phyloP scores from a whole-genome alignment of 2,329 filamentous ascomycete species.

The Tolypocladium tundrense region DNA sequence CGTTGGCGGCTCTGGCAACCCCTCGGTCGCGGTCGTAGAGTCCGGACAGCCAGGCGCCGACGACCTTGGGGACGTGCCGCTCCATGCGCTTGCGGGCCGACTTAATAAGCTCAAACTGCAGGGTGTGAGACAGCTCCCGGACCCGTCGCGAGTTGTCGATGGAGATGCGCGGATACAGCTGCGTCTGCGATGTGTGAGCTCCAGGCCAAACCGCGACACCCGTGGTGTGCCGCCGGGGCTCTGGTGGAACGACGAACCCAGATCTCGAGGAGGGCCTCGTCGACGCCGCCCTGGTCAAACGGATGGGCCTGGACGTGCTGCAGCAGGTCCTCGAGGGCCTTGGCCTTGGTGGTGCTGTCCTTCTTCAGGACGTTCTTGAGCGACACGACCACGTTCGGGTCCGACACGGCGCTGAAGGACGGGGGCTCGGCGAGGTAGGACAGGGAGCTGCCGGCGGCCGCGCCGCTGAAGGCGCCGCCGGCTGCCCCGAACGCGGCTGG shows the following conservation, averaged over 20 bases:
- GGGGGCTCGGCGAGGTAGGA: constrained; percentile 84
- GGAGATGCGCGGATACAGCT: constrained; percentile 77
- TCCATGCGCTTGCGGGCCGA: constrained; percentile 74
- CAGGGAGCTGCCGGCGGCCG: constrained; percentile 40
- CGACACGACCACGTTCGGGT: constrained; percentile 75
- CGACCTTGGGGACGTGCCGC: constrained; percentile 62
- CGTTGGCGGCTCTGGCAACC: constrained; percentile 65
- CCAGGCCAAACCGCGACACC: not conserved
- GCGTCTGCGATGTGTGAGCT: constrained; percentile 43
- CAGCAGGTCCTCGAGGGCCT: constrained; percentile 78
- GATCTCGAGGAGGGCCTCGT: constrained; percentile 75
- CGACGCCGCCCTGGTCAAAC: constrained; percentile 49
- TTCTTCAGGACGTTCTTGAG: constrained; percentile 92
- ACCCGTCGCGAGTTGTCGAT: constrained; percentile 85
- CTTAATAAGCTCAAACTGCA: constrained; percentile 55
- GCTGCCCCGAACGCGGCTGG: not conserved
- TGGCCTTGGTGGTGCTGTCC: constrained; percentile 83
- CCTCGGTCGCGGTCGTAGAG: constrained; percentile 75
- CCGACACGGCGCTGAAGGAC: constrained; percentile 65
- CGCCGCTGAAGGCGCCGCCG: constrained; percentile 21
- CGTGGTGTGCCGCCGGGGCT: no score
- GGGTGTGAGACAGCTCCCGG: constrained; percentile 70
- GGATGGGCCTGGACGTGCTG: constrained; percentile 47
- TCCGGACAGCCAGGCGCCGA: constrained; percentile 86
- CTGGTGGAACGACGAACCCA: constrained; percentile 52